Percentiles rank a stretch among this genome's conserved stretches.
These are phyloP conservation scores for Scytalidium lignicola DNA, from an alignment of 2,329 filamentous ascomycete species.

Conservation along the genomic window DNA sequence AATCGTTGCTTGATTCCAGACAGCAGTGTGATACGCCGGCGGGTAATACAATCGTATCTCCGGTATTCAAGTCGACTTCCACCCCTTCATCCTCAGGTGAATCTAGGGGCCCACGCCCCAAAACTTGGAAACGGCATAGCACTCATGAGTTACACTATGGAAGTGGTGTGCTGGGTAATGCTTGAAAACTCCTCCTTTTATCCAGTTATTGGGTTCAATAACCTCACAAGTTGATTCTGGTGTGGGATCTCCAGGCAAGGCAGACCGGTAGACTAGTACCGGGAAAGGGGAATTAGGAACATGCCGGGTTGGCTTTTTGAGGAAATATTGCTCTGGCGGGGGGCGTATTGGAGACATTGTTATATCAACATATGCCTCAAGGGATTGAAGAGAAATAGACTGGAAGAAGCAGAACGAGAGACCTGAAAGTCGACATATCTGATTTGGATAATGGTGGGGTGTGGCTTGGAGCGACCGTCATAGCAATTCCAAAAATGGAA, in stretches of 20 bases:
- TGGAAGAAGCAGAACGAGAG: no score
- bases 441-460: no score
- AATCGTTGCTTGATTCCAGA: constrained; percentile 21
- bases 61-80: constrained; percentile 14
- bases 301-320: no score
- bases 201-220: constrained; percentile 29
- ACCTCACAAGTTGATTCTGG: no score
- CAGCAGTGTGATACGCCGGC: constrained; percentile 30
- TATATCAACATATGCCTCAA: constrained; percentile 1
- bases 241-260: no score
- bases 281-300: no score
- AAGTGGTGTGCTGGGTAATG: constrained; percentile 21
- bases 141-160: constrained; percentile 33
- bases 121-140: constrained; percentile 30
- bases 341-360: constrained; percentile 8
- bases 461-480: constrained; percentile 1
- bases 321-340: constrained; percentile 12
- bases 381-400: no score
- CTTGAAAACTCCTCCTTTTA: constrained; percentile 23
- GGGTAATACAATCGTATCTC: constrained; percentile 32
- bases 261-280: no score
- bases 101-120: constrained; percentile 27
- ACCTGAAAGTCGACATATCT: no score
- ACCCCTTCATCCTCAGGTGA: constrained; percentile 10
- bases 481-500: background rate